phyloP scores from a whole-genome alignment of 148 eudicot genomes.

The Polygonum maritimum region DNA sequence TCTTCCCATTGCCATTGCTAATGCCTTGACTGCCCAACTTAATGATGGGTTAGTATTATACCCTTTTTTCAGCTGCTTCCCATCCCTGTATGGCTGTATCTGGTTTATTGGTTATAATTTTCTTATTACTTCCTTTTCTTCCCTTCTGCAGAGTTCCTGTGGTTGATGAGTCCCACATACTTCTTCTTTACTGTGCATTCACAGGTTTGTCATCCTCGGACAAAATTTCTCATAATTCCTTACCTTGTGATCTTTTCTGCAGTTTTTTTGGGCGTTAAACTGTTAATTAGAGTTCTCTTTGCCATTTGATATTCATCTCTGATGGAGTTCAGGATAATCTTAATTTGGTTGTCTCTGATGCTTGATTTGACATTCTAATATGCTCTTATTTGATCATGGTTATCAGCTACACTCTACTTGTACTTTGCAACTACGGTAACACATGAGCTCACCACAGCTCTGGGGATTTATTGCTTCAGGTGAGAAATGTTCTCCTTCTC shows the following conservation, averaged over 20 bases:
- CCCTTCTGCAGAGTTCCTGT: conserved; percentile 51
- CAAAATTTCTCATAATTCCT: background rate
- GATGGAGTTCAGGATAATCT: conserved; percentile 1
- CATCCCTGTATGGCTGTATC: background rate
- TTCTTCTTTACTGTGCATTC: conserved; percentile 58
- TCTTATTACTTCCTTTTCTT: background rate
- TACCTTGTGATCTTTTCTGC: background rate
- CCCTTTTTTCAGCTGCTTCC: background rate
- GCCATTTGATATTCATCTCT: background rate
- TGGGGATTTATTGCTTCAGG: conserved; percentile 95
- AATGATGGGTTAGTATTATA: conserved; percentile 59
- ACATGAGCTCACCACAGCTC: conserved; percentile 82
- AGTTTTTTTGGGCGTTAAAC: too few species aligned
- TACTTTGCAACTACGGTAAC: conserved; percentile 83
- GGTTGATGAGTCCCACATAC: conserved; percentile 79
- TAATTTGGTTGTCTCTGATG: background rate
- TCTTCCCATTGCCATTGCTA: conserved; percentile 92
- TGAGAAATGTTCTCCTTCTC: conserved; percentile 19
- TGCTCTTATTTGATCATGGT: background rate
- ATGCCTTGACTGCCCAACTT: conserved; percentile 77
- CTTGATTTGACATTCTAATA: background rate
- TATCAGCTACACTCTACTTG: conserved; percentile 56
- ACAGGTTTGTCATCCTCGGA: conserved; percentile 42
- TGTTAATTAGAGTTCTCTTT: background rate
- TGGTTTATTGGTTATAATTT: background rate